Base-by-base conservation (phyloP, 2,329 filamentous ascomycete species). In the Neonectria magnoliae region DNA sequence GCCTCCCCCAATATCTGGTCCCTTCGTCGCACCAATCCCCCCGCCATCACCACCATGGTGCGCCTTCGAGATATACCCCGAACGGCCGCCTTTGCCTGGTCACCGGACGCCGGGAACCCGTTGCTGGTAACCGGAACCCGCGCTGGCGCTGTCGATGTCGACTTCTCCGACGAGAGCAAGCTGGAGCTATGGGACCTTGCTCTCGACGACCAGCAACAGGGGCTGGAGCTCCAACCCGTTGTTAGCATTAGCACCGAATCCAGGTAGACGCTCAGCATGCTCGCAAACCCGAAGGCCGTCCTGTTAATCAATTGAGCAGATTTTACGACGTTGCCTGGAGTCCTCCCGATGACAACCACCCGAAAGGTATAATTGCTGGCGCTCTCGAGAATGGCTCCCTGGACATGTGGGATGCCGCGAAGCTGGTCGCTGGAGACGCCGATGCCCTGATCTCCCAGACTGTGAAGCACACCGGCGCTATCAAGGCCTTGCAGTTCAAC, bases 311-410 rank as follows among this genome's bases (percentile, higher is more conserved):
- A 53, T 44, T 13, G 14, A 50, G 47, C 76, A 97, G 96, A 75
- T 99, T 99, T 81, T 96, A 98, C 80, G 96, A 98, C 77, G 92
- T 99, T 78, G 94, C 95, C 65, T 99, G 96, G 96, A 91, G 93
- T 61, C 89, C 92, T 70, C 89, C 93, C 52, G 92, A 90, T 72
- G 90, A 91, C 66, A 90, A 93, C 68, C 87, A 93, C 75, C 90
- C 93, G 14, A 88, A 89, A 71, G 96, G 97, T 70, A 91, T 99
- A 77, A 96, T 99, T 81, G 96, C 96, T 57, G 96, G 94, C 77
- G 96, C 93, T 68, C 86, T 98, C 68, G 97, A 99, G 80, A 98
- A 95, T 81, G 96, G 97, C 65, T 92, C 93, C 42, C 87, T 99
- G 69, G 93, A 97, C 76, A 83, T 99, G 36, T 99, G 94, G 93